A percentile compares a stretch with the other conserved stretches of the same genome.
phyloP scores from a whole-genome alignment of 352 stramenopile species.

The Globisporangium barbulae region DNA sequence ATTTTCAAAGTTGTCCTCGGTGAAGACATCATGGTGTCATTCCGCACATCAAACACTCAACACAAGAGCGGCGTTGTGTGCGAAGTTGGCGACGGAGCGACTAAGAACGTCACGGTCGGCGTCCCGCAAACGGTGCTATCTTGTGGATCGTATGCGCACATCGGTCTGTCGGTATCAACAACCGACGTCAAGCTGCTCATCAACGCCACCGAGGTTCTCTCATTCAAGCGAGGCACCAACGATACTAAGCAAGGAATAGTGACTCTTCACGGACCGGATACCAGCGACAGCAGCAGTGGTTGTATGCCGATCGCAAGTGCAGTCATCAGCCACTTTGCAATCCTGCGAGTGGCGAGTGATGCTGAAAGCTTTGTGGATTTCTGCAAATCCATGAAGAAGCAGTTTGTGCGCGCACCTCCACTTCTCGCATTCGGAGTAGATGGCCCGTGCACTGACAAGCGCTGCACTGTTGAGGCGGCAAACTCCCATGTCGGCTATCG shows the following conservation, averaged over 20 bases:
- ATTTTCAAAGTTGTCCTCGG: constrained; percentile 21
- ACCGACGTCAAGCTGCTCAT: constrained; percentile 12
- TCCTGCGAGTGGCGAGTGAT: constrained; percentile 25
- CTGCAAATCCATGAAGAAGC: constrained; percentile 33
- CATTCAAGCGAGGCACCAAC: neutral
- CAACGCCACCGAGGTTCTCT: constrained; percentile 13
- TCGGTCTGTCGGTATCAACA: constrained; percentile 1
- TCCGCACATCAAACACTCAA: neutral
- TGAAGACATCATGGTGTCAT: neutral
- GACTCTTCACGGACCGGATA: constrained; percentile 21
- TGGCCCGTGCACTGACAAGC: constrained; percentile 25
- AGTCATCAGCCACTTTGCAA: constrained; percentile 43
- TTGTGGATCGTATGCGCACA: constrained; percentile 21
- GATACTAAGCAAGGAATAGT: neutral
- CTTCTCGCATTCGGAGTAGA: constrained; percentile 36
- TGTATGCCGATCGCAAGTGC: constrained; percentile 1
- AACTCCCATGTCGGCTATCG: constrained; percentile 44
- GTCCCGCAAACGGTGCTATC: neutral
- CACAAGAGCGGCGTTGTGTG: constrained; percentile 1
- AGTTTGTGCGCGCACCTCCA: constrained; percentile 44
- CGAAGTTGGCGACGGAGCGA: neutral
- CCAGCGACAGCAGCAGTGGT: neutral
- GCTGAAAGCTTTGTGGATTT: constrained; percentile 23
- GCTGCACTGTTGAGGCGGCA: constrained; percentile 30
- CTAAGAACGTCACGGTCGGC: neutral